phyloP scores from a whole-genome alignment of 768 basidiomycete species.

The Rhodotorula babjevae region DNA sequence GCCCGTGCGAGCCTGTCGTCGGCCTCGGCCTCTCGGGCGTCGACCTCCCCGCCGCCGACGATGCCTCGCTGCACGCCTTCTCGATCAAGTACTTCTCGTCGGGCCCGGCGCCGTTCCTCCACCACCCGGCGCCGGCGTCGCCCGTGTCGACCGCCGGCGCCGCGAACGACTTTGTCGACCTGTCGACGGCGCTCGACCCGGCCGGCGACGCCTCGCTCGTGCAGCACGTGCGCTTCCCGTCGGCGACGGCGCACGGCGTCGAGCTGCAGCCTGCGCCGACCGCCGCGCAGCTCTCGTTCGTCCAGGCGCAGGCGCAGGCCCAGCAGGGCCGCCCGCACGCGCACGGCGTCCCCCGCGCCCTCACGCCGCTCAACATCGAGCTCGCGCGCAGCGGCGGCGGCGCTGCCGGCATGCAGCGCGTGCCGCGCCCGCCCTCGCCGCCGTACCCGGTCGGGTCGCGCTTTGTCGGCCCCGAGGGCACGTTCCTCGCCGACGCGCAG shows the following conservation, averaged over 20 bases:
- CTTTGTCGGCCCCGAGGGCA: background rate
- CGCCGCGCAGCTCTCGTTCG: background rate
- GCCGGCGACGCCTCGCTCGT: background rate
- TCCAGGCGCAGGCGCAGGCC: background rate
- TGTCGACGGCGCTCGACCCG: background rate
- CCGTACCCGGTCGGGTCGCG: background rate
- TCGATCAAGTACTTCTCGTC: conserved; percentile 29
- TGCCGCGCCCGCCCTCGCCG: conserved; percentile 4
- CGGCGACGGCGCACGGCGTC: background rate
- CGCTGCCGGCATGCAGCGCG: background rate
- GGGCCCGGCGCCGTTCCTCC: conserved; percentile 1
- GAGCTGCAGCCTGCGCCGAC: background rate
- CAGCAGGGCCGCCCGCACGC: background rate
- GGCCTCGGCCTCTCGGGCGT: background rate
- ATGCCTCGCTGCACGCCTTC: background rate
- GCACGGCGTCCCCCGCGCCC: no score
- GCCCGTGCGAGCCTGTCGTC: background rate
- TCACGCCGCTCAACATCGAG: background rate
- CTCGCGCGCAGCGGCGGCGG: no score
- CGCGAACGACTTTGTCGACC: background rate
- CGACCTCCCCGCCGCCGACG: background rate
- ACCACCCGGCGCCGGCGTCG: background rate
- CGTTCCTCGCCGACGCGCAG: no score
- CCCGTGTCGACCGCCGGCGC: background rate
- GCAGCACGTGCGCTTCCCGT: background rate